Conservation (phyloP, 169 alveolate species). For the Plasmodium gonderi region DNA sequence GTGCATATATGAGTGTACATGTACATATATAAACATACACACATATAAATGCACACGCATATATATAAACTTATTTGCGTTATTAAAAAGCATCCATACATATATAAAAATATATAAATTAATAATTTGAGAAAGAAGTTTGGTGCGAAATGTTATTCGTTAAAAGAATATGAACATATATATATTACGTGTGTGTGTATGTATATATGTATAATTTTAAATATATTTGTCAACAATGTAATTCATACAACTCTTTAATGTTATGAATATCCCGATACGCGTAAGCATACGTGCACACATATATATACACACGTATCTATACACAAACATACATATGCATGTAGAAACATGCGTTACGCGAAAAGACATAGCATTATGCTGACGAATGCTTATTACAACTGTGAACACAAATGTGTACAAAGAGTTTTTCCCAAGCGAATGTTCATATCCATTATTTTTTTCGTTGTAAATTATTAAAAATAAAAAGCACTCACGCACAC, state of each 20-base stretch:
- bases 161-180: background rate
- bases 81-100: background rate
- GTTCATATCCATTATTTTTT: background rate
- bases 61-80: background rate
- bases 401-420: background rate
- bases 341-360: background rate
- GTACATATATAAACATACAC: background rate
- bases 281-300: background rate
- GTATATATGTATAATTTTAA: background rate
- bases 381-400: background rate
- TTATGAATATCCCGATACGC: background rate
- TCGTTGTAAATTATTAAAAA: constrained; percentile 13
- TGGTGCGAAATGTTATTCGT: background rate
- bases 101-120: background rate
- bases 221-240: background rate
- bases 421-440: background rate
- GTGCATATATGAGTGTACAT: background rate
- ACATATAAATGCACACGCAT: background rate
- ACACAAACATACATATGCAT: background rate
- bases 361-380: background rate
- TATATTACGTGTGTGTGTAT: background rate
- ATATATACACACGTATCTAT: background rate
- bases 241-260: background rate
- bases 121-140: background rate
- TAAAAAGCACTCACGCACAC: too few species aligned